Evolutionary conservation across 331 rosid genomes (phyloP), one percentile per base, ranked within the genome.

Genomic region (Phaseolus coccineus): DNA sequence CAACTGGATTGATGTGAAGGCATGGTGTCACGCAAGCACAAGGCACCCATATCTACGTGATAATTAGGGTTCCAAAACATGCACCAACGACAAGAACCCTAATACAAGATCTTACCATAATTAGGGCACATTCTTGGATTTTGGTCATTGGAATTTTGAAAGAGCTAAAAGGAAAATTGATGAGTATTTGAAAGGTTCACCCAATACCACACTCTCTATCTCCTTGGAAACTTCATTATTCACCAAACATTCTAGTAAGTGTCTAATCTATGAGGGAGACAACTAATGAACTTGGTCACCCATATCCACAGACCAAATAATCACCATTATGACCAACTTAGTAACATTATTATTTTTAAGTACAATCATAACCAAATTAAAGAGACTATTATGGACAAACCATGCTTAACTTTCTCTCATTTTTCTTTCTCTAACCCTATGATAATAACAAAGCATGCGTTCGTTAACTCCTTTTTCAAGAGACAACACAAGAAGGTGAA

Each of bases 251-350:
- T 14, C 39, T 40, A 71, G 80, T 58, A 37, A 37, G 30, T 73
- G 61, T 73, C 83, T 6, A 70, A 40, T 66, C 71, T 19, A 8
- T 47, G 19, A 57, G 19, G 67, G 46, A 22, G 33, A 40, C 37
- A 55, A 62, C 8, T 33, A 42, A 66, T 39, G 33, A 66, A 39
- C n/a, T 40, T 39, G n/a, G 19, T 66, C 13, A 13, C 24, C 19
- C 30, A 39, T 80, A 40, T 40, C 80, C 40, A 65, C 80, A 58
- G n/a, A 74, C 86, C 48, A 83, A 46, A 74, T 59, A 77, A 83
- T 83, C 65, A 65, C 31, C 48, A 73, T 55, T 10, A 71, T 72
- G 82, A 82, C 78, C 83, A 30, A 82, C 58, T 51, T 83, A 73
- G 71, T 46, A 30, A 15, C 81, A 78, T 78, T 78, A 56, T 39